These are phyloP conservation scores for Pleurotus platypus DNA, from an alignment of 768 basidiomycete genomes.

Conservation along the genomic window DNA sequence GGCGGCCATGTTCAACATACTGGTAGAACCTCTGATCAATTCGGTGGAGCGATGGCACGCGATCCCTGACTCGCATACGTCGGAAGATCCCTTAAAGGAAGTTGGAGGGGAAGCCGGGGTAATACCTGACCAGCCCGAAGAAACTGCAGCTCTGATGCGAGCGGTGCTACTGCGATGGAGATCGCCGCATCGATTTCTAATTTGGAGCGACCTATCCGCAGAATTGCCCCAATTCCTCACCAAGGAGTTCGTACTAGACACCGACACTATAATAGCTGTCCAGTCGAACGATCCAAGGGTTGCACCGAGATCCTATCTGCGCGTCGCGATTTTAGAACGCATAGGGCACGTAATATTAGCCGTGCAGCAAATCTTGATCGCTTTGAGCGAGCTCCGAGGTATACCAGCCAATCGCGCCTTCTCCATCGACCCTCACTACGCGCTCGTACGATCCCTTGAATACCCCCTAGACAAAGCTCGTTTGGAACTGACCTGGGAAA, in stretches of 20 bases:
- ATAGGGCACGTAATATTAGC: neutral
- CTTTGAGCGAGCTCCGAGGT: neutral
- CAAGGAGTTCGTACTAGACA: neutral
- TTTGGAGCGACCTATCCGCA: neutral
- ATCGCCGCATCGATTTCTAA: neutral
- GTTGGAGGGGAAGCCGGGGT: neutral
- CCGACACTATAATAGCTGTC: no score
- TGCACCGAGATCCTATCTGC: neutral
- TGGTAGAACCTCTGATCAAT: neutral
- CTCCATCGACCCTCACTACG: neutral
- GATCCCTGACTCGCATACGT: neutral
- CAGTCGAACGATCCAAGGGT: no score
- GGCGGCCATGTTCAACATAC: neutral
- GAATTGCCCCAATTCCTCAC: neutral
- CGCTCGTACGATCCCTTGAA: neutral
- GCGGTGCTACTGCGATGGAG: constrained; percentile 9
- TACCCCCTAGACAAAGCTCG: neutral
- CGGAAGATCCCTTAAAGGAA: constrained; percentile 3
- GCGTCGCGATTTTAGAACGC: neutral
- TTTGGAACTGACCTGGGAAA: neutral
- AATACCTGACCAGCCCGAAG: constrained; percentile 2
- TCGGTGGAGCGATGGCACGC: neutral
- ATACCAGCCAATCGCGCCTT: neutral
- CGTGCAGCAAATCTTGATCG: neutral
- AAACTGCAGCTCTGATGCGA: neutral